Conservation (phyloP, 148 eudicot species). For the Silene uniflora region DNA sequence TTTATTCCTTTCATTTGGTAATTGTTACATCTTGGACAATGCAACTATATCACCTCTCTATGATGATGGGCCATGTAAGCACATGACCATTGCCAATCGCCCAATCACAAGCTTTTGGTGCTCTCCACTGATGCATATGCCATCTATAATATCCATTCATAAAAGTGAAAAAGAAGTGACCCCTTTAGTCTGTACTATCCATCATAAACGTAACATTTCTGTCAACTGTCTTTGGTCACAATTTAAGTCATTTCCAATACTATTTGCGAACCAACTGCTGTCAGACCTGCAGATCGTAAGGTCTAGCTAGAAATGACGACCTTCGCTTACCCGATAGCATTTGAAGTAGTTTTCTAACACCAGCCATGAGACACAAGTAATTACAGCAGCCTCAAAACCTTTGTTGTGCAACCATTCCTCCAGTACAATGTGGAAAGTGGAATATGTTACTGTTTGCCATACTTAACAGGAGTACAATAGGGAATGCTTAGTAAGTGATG, state of each 20-base stretch:
- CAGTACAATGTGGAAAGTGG: neutral
- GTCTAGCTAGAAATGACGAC: neutral
- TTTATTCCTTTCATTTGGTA: neutral
- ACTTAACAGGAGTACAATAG: conserved; percentile 1
- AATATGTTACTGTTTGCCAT: neutral
- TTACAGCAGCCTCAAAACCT: neutral
- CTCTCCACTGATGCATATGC: neutral
- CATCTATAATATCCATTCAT: neutral
- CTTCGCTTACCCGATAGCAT: neutral
- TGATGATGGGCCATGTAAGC: neutral
- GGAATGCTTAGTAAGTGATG: conserved; percentile 1
- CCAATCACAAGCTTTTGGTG: conserved; percentile 2
- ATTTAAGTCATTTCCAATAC: neutral
- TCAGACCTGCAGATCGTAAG: neutral
- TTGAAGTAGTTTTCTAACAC: neutral
- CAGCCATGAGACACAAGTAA: neutral
- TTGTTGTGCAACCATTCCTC: neutral
- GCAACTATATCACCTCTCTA: neutral
- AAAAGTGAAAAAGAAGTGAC: neutral
- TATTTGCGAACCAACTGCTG: neutral
- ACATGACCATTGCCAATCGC: neutral
- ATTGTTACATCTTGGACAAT: neutral
- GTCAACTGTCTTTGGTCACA: neutral
- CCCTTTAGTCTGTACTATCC: neutral
- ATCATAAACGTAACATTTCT: neutral